Evolutionary conservation across 176 grass and related monocot genomes (phyloP), one percentile per base, ranked within the genome.

Genomic region (Bonia amplexicaulis): DNA sequence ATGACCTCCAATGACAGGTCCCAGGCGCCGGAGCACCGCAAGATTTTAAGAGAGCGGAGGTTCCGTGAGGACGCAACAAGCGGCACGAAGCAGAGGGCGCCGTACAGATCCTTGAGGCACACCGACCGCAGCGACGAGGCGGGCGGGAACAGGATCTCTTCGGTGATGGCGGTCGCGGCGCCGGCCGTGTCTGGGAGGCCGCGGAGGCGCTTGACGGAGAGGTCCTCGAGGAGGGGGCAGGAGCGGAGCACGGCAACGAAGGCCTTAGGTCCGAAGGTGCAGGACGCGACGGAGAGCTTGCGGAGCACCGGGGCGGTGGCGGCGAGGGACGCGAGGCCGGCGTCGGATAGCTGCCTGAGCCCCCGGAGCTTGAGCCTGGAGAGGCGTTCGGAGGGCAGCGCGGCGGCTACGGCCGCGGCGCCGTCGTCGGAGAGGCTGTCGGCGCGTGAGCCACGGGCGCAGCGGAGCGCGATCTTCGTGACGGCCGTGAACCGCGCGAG

Each of bases 11-110:
- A 61, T 16, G 94, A 88, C 3, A 79, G 79, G 63, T 99, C 97
- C 97, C 97, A 99, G 48, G 93, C 84, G 15, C 97, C 97, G 0
- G 97, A 96, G 90, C 97, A 96, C 9, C 93, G 86, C 65, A 99
- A 25, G 84, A 99, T 85, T 86, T 96, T 99, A 27, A 99, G 88
- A 1, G 90, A 80, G 25, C 88, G 87, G 40, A 99, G 94, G 29
- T 94, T 94, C 0, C 93, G 88, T n/a, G 97, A 99, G 31, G 90
- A 90, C 1, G 93, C 88, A 13, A 99, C 69, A 25, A 99, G 71
- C 20, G 93, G 88, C 11, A 94, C 86, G 69, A 99, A 96, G 87
- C 92, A 94, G 60, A 96, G 86, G 19, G 88, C 93, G 67, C 93
- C 96, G 44, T 92, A 94, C 2, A 99, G 85, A 45, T 96, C 97